phyloP scores from a whole-genome alignment of 192 early-diverging fungal species.

The Spinellus fusiger region DNA sequence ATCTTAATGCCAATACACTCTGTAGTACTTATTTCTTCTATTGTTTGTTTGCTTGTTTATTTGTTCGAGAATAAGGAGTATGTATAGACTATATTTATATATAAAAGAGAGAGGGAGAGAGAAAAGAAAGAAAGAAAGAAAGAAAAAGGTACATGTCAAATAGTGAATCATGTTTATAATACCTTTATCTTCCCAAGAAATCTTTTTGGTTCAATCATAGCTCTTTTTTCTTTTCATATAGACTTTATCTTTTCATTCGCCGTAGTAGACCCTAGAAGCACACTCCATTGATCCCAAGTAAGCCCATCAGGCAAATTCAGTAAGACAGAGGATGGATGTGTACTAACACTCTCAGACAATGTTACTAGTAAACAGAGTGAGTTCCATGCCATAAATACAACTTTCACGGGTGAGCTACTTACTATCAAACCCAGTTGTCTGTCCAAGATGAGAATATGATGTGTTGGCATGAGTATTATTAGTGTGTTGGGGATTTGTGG shows the following conservation, averaged over 20 bases:
- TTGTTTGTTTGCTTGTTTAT: background rate
- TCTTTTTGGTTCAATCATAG: background rate
- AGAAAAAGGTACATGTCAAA: background rate
- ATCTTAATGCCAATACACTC: no score
- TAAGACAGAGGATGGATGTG: background rate
- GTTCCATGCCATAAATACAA: background rate
- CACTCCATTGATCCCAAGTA: constrained; percentile 10
- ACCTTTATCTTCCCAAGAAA: no score
- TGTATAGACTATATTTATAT: background rate
- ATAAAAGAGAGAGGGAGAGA: no score
- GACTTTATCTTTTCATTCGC: background rate
- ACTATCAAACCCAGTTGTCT: background rate
- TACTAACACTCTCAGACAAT: background rate
- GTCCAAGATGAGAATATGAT: background rate
- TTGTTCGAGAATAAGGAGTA: background rate
- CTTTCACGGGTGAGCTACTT: background rate
- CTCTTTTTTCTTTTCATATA: background rate
- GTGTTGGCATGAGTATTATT: background rate
- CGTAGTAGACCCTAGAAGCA: background rate
- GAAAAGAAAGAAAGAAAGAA: background rate
- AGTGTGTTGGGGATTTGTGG: background rate
- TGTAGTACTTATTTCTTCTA: background rate
- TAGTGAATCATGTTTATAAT: no score
- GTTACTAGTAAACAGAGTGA: background rate
- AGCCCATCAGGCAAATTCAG: constrained; percentile 6